phyloP scores from a whole-genome alignment of 2,329 filamentous ascomycete species.

The Diaporthe vaccinii region DNA sequence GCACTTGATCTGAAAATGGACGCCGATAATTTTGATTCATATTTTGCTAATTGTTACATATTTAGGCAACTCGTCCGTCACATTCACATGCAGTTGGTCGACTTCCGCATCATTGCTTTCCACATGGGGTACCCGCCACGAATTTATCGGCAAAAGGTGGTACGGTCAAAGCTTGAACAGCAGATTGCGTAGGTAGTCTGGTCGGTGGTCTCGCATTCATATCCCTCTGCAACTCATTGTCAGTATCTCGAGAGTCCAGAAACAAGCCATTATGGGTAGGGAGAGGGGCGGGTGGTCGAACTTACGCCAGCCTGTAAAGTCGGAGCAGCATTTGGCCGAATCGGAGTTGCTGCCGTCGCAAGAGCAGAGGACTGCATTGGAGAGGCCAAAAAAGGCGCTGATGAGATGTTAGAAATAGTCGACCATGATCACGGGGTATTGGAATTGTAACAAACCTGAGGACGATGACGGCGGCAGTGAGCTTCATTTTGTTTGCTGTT shows the following conservation, averaged over 20 bases:
- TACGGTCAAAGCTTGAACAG: conserved; percentile 12
- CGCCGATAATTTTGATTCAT: background rate
- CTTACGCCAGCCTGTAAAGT: conserved; percentile 5
- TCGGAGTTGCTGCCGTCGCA: conserved; percentile 7
- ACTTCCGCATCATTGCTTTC: background rate
- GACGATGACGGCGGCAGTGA: background rate
- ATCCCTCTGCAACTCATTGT: background rate
- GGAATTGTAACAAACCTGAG: background rate
- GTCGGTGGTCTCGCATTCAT: background rate
- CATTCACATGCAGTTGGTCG: background rate
- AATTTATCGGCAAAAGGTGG: conserved; percentile 8
- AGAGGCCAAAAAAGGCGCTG: conserved; percentile 15
- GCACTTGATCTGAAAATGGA: background rate
- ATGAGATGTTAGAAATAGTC: background rate
- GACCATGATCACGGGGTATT: background rate
- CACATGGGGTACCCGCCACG: too few species aligned
- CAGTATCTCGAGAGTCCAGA: background rate
- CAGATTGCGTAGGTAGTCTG: conserved; percentile 1
- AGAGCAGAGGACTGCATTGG: conserved; percentile 17
- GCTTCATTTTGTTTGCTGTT: conserved; percentile 6
- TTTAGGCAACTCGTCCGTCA: background rate
- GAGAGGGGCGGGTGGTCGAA: background rate
- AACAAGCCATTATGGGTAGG: background rate
- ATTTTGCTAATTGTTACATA: too few species aligned
- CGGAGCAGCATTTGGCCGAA: conserved; percentile 10